A percentile compares a stretch with the other conserved stretches of the same genome.
phyloP scores from a whole-genome alignment of 805 yeast species.

The Pichia ethanolica region DNA sequence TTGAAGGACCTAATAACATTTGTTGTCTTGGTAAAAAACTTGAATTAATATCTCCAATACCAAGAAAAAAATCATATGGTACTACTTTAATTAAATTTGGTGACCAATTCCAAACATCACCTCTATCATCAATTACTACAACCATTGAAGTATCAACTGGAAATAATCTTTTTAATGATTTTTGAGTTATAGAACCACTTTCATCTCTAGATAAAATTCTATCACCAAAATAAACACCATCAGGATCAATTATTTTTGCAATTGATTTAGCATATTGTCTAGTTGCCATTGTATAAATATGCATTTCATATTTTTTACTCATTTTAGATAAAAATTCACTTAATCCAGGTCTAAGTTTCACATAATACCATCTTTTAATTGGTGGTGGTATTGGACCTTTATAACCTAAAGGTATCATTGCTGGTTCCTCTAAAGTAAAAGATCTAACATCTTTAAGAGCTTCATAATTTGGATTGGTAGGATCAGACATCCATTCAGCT shows the following conservation, averaged over 20 bases:
- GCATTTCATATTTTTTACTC: conserved; percentile 71
- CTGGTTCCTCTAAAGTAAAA: conserved; percentile 74
- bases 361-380: conserved; percentile 78
- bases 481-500: conserved; percentile 91
- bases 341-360: conserved; percentile 85
- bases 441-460: conserved; percentile 75
- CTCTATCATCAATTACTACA: conserved; percentile 92
- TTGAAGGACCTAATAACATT: conserved; percentile 51
- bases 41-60: conserved; percentile 95
- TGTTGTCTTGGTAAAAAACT: conserved; percentile 81
- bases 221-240: conserved; percentile 80
- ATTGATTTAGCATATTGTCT: conserved; percentile 85
- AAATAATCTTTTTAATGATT: conserved; percentile 77
- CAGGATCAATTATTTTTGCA: conserved; percentile 87
- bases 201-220: conserved; percentile 90
- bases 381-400: conserved; percentile 54
- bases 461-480: conserved; percentile 74
- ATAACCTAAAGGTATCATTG: conserved; percentile 49
- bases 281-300: conserved; percentile 97
- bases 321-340: conserved; percentile 61
- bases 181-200: conserved; percentile 86
- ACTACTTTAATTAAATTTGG: conserved; percentile 84
- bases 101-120: conserved; percentile 99
- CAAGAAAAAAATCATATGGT: conserved; percentile 93
- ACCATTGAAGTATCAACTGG: conserved; percentile 98